Conservation (phyloP, 2,329 filamentous ascomycete genomes). For the Ustilaginoidea virens region DNA sequence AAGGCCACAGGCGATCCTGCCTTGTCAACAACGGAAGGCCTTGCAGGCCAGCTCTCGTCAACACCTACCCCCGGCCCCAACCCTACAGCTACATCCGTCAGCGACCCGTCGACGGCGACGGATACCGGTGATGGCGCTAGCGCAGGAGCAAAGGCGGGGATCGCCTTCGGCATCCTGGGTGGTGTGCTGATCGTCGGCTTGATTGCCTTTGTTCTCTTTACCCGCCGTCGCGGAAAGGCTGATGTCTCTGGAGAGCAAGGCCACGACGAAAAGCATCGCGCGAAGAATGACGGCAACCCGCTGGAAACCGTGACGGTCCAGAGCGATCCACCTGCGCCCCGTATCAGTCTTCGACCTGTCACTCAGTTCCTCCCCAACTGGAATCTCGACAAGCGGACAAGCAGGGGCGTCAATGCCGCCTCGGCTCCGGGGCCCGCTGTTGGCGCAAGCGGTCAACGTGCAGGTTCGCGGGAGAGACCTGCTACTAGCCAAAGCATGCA, state of each 20-base stretch:
- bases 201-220: slow-evolving; percentile 58
- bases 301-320: slow-evolving; percentile 5
- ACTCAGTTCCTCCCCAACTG: slow-evolving; percentile 65
- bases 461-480: slow-evolving; percentile 33
- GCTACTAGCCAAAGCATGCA: slow-evolving; percentile 30
- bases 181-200: slow-evolving; percentile 50
- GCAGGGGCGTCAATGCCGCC: slow-evolving; percentile 29
- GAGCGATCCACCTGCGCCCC: slow-evolving; percentile 45
- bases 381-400: slow-evolving; percentile 31
- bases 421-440: slow-evolving; percentile 14
- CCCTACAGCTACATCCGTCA: slow-evolving; percentile 9
- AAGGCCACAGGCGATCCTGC: slow-evolving; percentile 13
- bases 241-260: slow-evolving; percentile 25
- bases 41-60: slow-evolving; percentile 5
- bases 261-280: slow-evolving; percentile 55
- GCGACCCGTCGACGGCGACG: slow-evolving; percentile 3
- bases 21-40: slow-evolving; percentile 3
- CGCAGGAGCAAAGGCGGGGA: slow-evolving; percentile 53
- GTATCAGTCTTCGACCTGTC: slow-evolving; percentile 69
- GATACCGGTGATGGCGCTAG: slow-evolving; percentile 9
- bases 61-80: slow-evolving; percentile 8
- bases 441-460: slow-evolving; percentile 11
- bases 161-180: slow-evolving; percentile 68
- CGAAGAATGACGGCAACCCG: slow-evolving; percentile 18
- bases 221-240: slow-evolving; percentile 52